Percentiles rank a stretch among this genome's conserved stretches.
These are phyloP conservation scores for Salvia miltiorrhiza DNA, from an alignment of 257 asterid genomes.

Conservation along the genomic window DNA sequence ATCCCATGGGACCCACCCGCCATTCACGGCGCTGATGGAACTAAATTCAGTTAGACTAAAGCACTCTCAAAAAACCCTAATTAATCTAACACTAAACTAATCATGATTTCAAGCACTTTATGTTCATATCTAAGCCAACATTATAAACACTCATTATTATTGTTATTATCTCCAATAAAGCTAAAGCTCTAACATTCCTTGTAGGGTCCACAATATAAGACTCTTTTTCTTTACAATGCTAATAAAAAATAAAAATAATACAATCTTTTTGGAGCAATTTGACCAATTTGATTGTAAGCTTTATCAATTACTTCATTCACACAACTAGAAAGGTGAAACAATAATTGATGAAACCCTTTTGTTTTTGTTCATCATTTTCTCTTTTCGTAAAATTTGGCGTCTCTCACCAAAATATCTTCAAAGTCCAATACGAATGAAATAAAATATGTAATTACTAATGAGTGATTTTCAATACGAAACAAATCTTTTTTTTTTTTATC, in stretches of 20 bases:
- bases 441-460: background rate
- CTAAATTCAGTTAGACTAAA: background rate
- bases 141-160: background rate
- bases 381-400: background rate
- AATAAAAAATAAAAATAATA: background rate
- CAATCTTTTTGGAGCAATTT: slow-evolving; percentile 3
- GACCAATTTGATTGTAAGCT: slow-evolving; percentile 13
- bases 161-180: slow-evolving; percentile 4
- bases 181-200: background rate
- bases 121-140: slow-evolving; percentile 22
- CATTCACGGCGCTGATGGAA: slow-evolving; percentile 53
- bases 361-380: background rate
- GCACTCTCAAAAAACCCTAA: background rate
- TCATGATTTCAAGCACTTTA: slow-evolving; percentile 34
- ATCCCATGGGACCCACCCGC: slow-evolving; percentile 28
- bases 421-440: background rate
- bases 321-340: background rate
- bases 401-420: background rate
- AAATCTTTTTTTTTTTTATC: too few relatives aligned
- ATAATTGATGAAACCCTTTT: background rate
- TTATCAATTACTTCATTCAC: background rate
- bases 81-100: slow-evolving; percentile 10
- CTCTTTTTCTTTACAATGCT: background rate
- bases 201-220: slow-evolving; percentile 9
- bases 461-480: background rate